Evolutionary conservation across 2,329 filamentous ascomycete genomes (phyloP), one percentile per base, ranked within the genome.

Genomic region (Tolypocladium cylindrosporum): DNA sequence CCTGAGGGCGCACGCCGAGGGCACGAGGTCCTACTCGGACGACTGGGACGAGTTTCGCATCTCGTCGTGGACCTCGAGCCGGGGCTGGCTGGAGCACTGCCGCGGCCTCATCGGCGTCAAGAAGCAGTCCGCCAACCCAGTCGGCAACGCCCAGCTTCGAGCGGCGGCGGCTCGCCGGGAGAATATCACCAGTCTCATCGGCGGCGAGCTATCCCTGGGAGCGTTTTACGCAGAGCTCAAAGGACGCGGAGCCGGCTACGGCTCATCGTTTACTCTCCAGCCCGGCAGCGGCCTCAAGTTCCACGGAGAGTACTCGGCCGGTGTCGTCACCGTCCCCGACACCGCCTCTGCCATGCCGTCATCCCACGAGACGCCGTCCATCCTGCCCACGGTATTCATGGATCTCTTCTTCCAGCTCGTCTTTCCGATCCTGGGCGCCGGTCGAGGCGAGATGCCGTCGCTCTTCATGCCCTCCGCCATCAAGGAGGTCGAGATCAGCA

Each of bases 41-140:
- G 65, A 69, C 3, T 83, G 80, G 80, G 74, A 81, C 54, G 79
- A 82, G 64, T 85, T 86, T 68, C 69, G 74, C 1, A 79, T 86
- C 34, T 80, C 75, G 52, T 83, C 82, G 0, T 83, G 76, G 75
- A 75, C 75, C 0, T 72, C 74, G 16, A 73, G 68, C 14, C 73
- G 78, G 45, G 77, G 79, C 13, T 86, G 83, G 83, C 77, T 77
- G 0, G 79, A 85, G 63, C 79, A 86, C 63, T 85, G 82, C 65
- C 73, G 76, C 55, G 80, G 80, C n/a, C 69, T 81, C 3, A 72
- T 84, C 11, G 68, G 73, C 7, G 72, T 78, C 21, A 66, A 66
- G 55, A 55, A 57, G 11, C 55, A 41, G 1, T 45, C 53, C 1
- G 27, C 52, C 19, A 70, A 71, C 50, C 60, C 66, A 1, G 64